Evolutionary conservation across 2,329 filamentous ascomycete species (phyloP).

Genomic region (Hypoxylon sp.): DNA sequence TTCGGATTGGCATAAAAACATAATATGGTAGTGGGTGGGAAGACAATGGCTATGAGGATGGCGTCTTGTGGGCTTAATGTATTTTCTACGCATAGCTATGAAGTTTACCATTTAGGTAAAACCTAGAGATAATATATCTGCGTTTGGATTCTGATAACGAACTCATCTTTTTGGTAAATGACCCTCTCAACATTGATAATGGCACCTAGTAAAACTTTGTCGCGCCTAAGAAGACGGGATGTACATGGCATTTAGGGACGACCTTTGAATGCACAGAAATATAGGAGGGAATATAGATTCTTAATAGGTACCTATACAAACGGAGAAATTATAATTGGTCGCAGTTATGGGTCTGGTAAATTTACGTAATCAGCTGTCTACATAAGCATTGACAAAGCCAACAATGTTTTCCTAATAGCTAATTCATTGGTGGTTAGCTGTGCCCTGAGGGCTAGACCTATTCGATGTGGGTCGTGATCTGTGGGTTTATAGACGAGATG

Average conservation of each 20-base stretch:
- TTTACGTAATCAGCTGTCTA: neutral
- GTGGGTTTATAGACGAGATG: neutral
- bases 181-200: no score
- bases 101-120: no score
- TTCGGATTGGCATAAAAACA: no score
- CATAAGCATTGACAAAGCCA: neutral
- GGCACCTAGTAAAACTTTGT: no score
- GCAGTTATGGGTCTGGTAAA: neutral
- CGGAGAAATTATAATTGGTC: no score
- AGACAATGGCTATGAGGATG: neutral
- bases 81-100: neutral
- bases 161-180: neutral
- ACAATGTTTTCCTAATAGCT: no score
- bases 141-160: neutral
- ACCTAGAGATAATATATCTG: neutral
- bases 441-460: neutral
- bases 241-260: no score
- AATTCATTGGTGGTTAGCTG: neutral
- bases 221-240: no score
- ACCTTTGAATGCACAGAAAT: no score
- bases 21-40: no score
- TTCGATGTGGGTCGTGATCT: neutral
- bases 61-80: neutral
- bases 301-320: no score
- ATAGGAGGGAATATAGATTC: no score